A percentile compares a stretch with the other conserved stretches of the same genome.
phyloP scores from a whole-genome alignment of 768 basidiomycete species.

The Leccinum uliginosum region DNA sequence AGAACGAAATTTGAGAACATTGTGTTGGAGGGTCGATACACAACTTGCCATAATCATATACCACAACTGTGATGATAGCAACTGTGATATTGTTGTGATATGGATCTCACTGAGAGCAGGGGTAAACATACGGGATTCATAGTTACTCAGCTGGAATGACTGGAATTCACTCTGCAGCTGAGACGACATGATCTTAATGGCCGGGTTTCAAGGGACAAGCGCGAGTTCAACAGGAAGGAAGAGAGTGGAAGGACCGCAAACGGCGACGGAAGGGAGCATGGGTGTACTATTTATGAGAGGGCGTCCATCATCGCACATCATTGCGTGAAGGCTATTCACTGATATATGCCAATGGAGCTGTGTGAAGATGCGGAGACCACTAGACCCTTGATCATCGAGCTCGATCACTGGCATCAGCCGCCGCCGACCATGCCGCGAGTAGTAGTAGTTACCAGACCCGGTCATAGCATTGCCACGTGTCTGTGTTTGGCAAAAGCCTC shows the following conservation, averaged over 20 bases:
- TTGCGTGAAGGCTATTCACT: too few relatives aligned
- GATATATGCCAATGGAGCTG: too few relatives aligned
- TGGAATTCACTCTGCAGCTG: background rate
- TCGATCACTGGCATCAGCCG: too few relatives aligned
- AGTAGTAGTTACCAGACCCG: too few relatives aligned
- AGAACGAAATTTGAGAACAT: background rate
- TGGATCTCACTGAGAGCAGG: background rate
- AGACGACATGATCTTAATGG: background rate
- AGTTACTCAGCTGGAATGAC: background rate
- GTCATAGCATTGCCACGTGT: conserved; percentile 10
- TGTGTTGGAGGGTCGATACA: background rate
- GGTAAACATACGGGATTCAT: background rate
- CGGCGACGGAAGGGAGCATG: too few relatives aligned
- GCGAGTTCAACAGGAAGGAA: background rate
- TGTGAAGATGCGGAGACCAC: too few relatives aligned
- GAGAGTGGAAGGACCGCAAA: too few relatives aligned
- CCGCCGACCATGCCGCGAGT: too few relatives aligned
- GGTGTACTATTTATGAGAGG: background rate
- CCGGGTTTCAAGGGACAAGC: too few relatives aligned
- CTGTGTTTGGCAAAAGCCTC: conserved; percentile 23
- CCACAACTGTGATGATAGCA: background rate
- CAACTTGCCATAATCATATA: background rate
- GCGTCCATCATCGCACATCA: too few relatives aligned
- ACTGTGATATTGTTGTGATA: background rate
- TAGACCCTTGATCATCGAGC: too few relatives aligned